A percentile compares a stretch with the other conserved stretches of the same genome.
Evolutionary conservation across 306 rosid genomes (phyloP).

Genomic region (Quillaja saponaria): DNA sequence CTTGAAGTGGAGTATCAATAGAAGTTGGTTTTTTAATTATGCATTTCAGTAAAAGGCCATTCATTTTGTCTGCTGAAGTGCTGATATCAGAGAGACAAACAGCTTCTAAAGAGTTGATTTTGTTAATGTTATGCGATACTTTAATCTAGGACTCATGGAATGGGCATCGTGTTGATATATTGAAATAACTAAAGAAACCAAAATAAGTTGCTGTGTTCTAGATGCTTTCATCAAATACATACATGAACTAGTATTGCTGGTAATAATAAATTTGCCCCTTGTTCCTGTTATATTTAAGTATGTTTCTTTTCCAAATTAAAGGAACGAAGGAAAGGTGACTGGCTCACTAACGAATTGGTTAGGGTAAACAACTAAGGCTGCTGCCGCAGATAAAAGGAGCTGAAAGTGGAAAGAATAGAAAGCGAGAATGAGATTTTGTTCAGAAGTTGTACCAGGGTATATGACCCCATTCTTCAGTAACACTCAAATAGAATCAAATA

Average conservation of each 20-base stretch:
- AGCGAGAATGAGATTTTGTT: constrained; percentile 27
- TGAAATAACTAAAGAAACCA: constrained; percentile 23
- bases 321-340: background rate
- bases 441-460: constrained; percentile 10
- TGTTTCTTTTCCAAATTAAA: too few relatives aligned
- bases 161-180: constrained; percentile 36
- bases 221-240: constrained; percentile 23
- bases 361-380: background rate
- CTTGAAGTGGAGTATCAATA: constrained; percentile 28
- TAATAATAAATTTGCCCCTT: background rate
- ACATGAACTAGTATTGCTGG: constrained; percentile 22
- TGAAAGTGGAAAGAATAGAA: background rate
- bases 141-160: constrained; percentile 33
- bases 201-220: constrained; percentile 50
- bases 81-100: constrained; percentile 39
- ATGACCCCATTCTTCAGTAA: constrained; percentile 17
- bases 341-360: too few relatives aligned
- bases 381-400: constrained; percentile 17
- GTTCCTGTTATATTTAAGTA: background rate
- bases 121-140: constrained; percentile 25
- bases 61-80: constrained; percentile 22
- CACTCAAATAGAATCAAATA: constrained; percentile 33
- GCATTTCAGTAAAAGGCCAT: constrained; percentile 7
- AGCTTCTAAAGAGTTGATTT: constrained; percentile 35
- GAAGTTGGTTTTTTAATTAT: constrained; percentile 30